Evolutionary conservation across 371 early-diverging fungal genomes (phyloP), one percentile per base, ranked within the genome.

Genomic region (Mucor sp.): DNA sequence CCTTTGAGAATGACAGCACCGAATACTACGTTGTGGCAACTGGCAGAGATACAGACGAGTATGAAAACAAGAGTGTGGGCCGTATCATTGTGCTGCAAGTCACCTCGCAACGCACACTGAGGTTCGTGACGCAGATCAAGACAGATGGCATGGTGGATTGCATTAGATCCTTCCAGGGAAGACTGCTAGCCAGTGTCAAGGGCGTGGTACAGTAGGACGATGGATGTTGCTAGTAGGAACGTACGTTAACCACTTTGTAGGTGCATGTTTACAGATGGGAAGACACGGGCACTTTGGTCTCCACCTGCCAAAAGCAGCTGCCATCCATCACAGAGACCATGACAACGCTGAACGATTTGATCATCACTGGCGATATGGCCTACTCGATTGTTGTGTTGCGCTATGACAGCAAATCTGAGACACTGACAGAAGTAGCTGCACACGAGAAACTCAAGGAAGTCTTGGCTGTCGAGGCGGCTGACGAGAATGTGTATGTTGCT

Each of bases 401-500:
- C 72, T 89, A 68, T 74, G 79, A 70, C 84, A 86, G 56, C 76
- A 88, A 72, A 79, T 69, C 75, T 8, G 74, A 81, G n/a, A 77
- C 69, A 23, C 72, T 96, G 30, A 79, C 75, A 25, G 90, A 90
- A 64, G 77, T 91, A 30, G 91, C 91, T 1, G 79, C 88, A 17
- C 94, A 94, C 74, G 80, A 79, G 41, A 75, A 74, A 27, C 70
- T 84, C 37, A 82, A 87, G 19, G 91, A 91, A 87, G 85, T 93
- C 48, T 86, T 89, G 11, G 86, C 88, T 0, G 68, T 92, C 7
- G 89, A 86, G 60, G 75, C 82, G 3, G 65, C 91, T 0, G 86
- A 86, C 62, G 84, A 88, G 48, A 86, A 90, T 56, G 61, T 85
- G 0, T 87, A 79, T 66, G 75, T 94, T 57, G 91, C 82, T 0